Conservation (phyloP, 306 rosid species). For the Vicia faba region DNA sequence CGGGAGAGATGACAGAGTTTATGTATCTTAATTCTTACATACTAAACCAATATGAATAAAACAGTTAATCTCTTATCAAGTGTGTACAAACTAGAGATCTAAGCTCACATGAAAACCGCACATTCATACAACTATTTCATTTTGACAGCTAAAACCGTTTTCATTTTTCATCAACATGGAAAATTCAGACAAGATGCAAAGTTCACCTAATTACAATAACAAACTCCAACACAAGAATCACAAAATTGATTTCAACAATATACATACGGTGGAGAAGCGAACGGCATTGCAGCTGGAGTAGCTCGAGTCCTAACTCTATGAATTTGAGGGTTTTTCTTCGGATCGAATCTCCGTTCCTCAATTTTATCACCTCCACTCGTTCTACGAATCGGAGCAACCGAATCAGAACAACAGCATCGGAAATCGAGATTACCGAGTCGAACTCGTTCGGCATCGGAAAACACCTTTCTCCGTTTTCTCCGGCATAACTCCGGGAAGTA, state of each 20-base stretch:
- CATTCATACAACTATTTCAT: neutral
- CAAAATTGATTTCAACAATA: neutral
- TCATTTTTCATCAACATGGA: neutral
- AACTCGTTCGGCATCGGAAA: conserved; percentile 39
- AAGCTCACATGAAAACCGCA: conserved; percentile 2
- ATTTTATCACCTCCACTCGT: conserved; percentile 50
- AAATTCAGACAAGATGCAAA: conserved; percentile 17
- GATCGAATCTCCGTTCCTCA: conserved; percentile 69
- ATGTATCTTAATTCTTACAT: conserved; percentile 30
- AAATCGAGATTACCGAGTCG: conserved; percentile 35
- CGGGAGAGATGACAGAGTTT: neutral
- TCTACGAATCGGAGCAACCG: conserved; percentile 67
- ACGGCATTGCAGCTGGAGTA: conserved; percentile 75
- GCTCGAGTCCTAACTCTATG: conserved; percentile 63
- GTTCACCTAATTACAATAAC: conserved; percentile 7
- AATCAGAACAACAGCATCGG: conserved; percentile 65
- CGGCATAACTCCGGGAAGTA: conserved; percentile 37
- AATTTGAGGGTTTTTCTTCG: conserved; percentile 51
- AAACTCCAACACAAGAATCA: neutral
- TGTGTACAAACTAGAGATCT: conserved; percentile 16
- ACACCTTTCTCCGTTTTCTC: conserved; percentile 50
- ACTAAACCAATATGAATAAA: neutral
- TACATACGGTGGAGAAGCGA: conserved; percentile 74
- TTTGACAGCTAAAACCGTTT: conserved; percentile 11
- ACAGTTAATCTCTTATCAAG: conserved; percentile 11